Conservation (phyloP, 345 rosid genomes). For the Camelina hispida region DNA sequence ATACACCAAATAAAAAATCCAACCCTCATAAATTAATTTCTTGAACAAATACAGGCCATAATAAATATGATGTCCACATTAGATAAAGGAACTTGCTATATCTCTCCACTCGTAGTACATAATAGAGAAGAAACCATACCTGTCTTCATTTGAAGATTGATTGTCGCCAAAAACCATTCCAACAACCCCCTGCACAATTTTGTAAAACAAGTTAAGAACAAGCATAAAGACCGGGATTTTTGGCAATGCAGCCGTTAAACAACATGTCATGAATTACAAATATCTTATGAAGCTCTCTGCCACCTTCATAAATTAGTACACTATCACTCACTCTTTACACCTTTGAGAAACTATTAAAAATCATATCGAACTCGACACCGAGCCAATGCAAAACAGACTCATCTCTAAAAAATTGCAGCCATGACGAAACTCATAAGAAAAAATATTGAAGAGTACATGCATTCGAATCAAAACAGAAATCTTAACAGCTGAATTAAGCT, state of each 20-base stretch:
- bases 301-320: not conserved
- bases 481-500: not conserved
- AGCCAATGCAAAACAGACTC: constrained; percentile 3
- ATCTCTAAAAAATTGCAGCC: not conserved
- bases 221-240: not conserved
- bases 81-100: not conserved
- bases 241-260: not conserved
- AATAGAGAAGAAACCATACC: constrained; percentile 48
- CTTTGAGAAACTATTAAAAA: not conserved
- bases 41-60: not conserved
- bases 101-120: not conserved
- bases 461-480: not conserved
- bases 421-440: not conserved
- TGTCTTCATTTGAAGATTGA: constrained; percentile 74
- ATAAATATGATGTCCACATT: not conserved
- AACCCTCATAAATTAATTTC: not conserved
- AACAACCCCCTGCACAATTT: constrained; percentile 78
- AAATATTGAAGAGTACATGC: not conserved
- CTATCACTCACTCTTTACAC: constrained; percentile 11
- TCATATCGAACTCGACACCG: not conserved
- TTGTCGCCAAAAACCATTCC: constrained; percentile 93
- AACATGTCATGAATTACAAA: not conserved
- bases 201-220: constrained; percentile 20
- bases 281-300: not conserved
- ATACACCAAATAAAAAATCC: constrained; percentile 12